phyloP scores from a whole-genome alignment of 1,284 basidiomycete species.

The Cryptococcus jaspeensis region DNA sequence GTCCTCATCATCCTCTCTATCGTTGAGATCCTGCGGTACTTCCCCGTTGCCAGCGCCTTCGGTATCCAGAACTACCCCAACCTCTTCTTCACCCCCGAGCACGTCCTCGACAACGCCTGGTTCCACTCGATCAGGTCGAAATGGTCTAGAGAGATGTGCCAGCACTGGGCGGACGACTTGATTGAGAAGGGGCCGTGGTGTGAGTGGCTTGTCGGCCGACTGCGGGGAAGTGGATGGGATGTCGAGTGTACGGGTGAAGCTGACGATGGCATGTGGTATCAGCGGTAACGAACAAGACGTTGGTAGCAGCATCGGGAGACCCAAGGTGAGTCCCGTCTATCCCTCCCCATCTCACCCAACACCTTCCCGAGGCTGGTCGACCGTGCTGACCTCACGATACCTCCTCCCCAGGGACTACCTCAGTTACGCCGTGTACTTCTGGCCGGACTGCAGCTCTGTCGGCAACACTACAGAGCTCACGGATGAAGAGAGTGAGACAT shows the following conservation, averaged over 20 bases:
- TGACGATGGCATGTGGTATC: not conserved
- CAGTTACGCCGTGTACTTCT: conserved; percentile 14
- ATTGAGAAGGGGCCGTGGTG: not conserved
- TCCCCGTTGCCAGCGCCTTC: no score
- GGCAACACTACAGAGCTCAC: conserved; percentile 27
- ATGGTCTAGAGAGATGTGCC: not conserved
- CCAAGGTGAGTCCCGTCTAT: not conserved
- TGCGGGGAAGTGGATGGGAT: no score
- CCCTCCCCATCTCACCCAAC: no score
- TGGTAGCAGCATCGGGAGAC: not conserved
- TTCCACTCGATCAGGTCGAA: not conserved
- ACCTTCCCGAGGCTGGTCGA: no score
- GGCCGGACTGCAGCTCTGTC: conserved; percentile 25
- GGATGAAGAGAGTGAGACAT: conserved; percentile 14
- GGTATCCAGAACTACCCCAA: conserved; percentile 1
- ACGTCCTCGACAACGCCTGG: not conserved
- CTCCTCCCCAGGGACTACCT: conserved; percentile 17
- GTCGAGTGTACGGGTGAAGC: no score
- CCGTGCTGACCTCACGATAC: no score
- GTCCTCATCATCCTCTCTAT: not conserved
- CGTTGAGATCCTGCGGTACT: no score
- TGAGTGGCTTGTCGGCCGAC: no score
- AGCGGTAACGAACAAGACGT: not conserved
- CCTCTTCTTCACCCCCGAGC: not conserved
- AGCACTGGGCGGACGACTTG: not conserved